Evolutionary conservation across 495 filamentous ascomycete species (phyloP), one percentile per base, ranked within the genome.

Genomic region (Penicillium waksmanii): DNA sequence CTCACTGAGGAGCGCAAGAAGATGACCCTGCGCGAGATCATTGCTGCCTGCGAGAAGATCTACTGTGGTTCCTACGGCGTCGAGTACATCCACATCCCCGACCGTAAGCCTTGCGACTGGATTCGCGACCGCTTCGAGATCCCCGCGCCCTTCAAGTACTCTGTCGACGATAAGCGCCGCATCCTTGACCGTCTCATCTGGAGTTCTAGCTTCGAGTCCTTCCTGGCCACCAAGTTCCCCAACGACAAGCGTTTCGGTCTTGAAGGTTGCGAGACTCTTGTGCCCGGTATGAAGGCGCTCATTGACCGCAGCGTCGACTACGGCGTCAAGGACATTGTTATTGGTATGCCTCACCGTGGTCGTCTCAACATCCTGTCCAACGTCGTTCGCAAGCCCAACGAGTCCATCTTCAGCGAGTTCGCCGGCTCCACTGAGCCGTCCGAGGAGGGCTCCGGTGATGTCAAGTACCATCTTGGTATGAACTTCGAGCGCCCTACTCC

Each of bases 401-500:
- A 97, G 79, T 97, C 96, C 57, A 98, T 98, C 74, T 98, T 98
- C 81, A 96, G 90, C 75, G 95, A 98, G 77, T 98, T 98, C 67
- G 90, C 89, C 57, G 95, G 95, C 60, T 90, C 90, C 40, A 78
- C 91, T 35, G 94, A 92, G 67, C 89, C 92, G 25, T 87, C 88
- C 58, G 95, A 98, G 67, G 95, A 98, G 77, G 95, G 95, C 57
- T 98, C 96, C 51, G 95, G 95, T 61, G 95, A 98, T 75, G 95
- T 98, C 73, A 98, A 98, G 76, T 98, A 98, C 79, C 95, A 98
- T 80, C 79, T 98, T 68, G 95, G 95, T 66, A 98, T 98, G 95
- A 98, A 98, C 80, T 98, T 98, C 68, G 96, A 98, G 79, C 91
- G 95, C 51, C 95, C 95, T 34, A 98, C 95, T 19, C 95, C 95